Evolutionary conservation across 2,329 filamentous ascomycete genomes (phyloP), one percentile per base, ranked within the genome.

Genomic region (Ascochyta pisi): DNA sequence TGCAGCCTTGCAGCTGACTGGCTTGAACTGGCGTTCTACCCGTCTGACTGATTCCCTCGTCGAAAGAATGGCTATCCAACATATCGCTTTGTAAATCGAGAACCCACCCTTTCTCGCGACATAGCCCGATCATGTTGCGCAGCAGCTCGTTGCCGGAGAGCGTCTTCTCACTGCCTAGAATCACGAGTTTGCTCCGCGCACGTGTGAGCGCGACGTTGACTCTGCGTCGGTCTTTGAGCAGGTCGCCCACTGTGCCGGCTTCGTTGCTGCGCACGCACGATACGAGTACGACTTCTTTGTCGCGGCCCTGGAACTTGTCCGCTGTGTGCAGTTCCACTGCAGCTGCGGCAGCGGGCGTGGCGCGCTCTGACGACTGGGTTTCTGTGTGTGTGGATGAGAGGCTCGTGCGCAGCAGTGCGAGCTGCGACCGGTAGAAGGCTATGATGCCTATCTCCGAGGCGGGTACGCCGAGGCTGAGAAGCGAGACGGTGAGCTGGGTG

Each of bases 151-250:
- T 80, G 19, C 79, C 77, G 0, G 62, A 61, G n/a, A 99, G 79
- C 0, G 95, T 99, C 52, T 81, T 83, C 69, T 86, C 85, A 74
- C 91, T 96, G 9, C 95, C 95, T 0, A 99, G 77, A 12, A 99
- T 89, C 1, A 99, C 82, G 33, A 99, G 79, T 79, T 99, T 99
- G 0, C 90, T 95, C 73, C 93, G 91, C 22, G 95, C 95, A 26
- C 95, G 84, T 4, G 95, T 99, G 62, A 99, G 91, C 0, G 95
- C 95, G 3, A 99, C 95, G 67, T 99, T 99, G 72, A 99, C 92
- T 44, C 95, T 82, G 51, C 95, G 82, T 90, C 92, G 96, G 75
- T 99, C 95, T 58, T 89, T 90, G 26, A 99, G 81, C 41, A 99
- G 76, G 51, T 98, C 95, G 16, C 95, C 95, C n/a, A 99, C 93